These are phyloP conservation scores for Candida stauntonica DNA, from an alignment of 805 yeast genomes.

Conservation along the genomic window DNA sequence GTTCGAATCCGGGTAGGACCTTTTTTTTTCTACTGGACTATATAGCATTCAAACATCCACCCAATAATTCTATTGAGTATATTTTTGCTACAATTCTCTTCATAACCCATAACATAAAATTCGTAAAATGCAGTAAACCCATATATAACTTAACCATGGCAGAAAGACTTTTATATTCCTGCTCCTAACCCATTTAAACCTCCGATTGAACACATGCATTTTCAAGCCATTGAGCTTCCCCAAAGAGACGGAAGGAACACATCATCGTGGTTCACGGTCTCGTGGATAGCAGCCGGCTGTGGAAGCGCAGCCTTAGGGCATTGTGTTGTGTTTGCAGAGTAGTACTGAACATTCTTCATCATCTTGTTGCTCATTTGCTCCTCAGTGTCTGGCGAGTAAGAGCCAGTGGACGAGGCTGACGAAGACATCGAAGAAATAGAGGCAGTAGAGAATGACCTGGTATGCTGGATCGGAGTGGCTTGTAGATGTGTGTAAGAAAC, in stretches of 20 bases:
- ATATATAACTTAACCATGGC: too few relatives aligned
- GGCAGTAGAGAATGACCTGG: conserved; percentile 9
- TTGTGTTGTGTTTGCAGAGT: conserved; percentile 1
- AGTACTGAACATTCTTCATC: neutral
- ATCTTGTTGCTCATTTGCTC: neutral
- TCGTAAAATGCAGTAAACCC: neutral
- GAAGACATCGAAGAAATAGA: conserved; percentile 13
- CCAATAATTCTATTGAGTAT: neutral
- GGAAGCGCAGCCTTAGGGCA: neutral
- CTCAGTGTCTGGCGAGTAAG: neutral
- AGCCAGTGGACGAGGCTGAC: conserved; percentile 3
- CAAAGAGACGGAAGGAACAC: conserved; percentile 9
- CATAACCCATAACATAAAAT: too few relatives aligned
- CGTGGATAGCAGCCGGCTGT: conserved; percentile 1
- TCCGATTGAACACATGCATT: too few relatives aligned
- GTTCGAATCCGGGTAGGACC: conserved; percentile 88
- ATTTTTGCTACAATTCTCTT: too few relatives aligned
- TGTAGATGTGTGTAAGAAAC: too few relatives aligned
- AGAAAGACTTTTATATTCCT: too few relatives aligned
- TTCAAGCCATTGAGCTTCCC: conserved; percentile 8
- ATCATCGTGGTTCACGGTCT: conserved; percentile 1
- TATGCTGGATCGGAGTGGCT: conserved; percentile 7
- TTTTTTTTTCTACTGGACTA: conserved; percentile 26
- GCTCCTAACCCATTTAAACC: too few relatives aligned
- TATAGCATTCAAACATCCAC: neutral